Evolutionary conservation across 73 alveolate species (phyloP).

Genomic region (Diophrys sp.): DNA sequence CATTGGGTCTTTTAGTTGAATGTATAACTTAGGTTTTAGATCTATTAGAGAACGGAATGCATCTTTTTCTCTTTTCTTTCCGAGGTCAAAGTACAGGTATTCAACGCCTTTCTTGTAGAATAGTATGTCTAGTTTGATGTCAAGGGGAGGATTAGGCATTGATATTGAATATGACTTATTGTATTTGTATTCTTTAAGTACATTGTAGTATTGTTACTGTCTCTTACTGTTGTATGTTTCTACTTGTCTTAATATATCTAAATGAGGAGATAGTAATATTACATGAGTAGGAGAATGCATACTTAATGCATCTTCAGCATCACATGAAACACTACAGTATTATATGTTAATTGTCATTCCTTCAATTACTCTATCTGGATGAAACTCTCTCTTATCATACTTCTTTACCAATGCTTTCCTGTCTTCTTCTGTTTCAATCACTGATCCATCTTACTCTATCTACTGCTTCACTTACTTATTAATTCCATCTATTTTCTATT

Average conservation of each 20-base stretch:
- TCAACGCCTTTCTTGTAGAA: slow-evolving; percentile 28
- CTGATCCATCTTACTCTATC: neutral
- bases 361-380: neutral
- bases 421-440: neutral
- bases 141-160: neutral
- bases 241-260: slow-evolving; percentile 1
- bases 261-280: neutral
- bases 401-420: neutral
- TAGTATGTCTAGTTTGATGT: neutral
- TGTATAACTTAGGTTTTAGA: neutral
- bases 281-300: slow-evolving; percentile 5
- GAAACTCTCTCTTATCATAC: neutral
- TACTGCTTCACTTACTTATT: neutral
- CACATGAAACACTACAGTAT: neutral
- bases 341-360: neutral
- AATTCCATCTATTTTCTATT: neutral
- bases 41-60: neutral
- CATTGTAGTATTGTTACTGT: neutral
- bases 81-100: neutral
- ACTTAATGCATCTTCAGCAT: neutral
- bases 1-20: slow-evolving; percentile 6
- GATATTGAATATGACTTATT: neutral
- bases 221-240: slow-evolving; percentile 6
- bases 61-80: slow-evolving; percentile 10
- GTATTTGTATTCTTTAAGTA: too few relatives aligned